Base-by-base conservation (phyloP, 768 basidiomycete genomes). In the Termitomyces sp. region DNA sequence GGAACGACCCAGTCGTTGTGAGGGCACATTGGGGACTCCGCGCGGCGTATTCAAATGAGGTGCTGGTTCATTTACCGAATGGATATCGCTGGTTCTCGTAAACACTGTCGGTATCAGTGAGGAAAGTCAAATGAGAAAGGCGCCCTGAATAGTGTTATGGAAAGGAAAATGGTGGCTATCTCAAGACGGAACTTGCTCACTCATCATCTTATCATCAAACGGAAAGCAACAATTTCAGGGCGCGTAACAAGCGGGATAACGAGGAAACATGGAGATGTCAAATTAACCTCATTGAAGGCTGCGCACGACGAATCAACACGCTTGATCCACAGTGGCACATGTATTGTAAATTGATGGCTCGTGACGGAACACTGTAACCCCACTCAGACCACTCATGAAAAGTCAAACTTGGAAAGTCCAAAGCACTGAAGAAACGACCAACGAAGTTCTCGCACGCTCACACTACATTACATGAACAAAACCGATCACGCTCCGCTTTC, bases 191-290 rank as follows among this genome's bases (percentile, higher is more conserved):
- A 6, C 9, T 50, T 7, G 13, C 1, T 35, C 33, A 35, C 33
- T 50, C 33, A 16, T 35, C 22, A 20, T 35, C 33, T 50, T 22
- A 16, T 35, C 22, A 20, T 35, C 33, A 22, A 14, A 35, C 7
- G 3, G 20, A 49, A 30, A 11, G 10, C 52, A 9, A 7, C 30
- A 30, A 7, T 30, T 26, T 26, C 26, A 26, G 4, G 26, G 26
- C 26, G 26, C 26, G 26, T 43, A 38, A 36, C 5, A 30, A 40
- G 24, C 55, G 32, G 28, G 57, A 56, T 36, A 48, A 48, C 30
- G 52, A 51, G 35, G 51, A 40, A 52, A 52, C 60, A 45, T 61
- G 56, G 38, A 61, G 43, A 36, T 50, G 41, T 18, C 67, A 67
- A 35, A 71, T 18, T 10, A 52, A 16, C 18, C 38, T 41, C 3